Base-by-base conservation (phyloP, 768 basidiomycete genomes). In the Pulveroboletus sp. region DNA sequence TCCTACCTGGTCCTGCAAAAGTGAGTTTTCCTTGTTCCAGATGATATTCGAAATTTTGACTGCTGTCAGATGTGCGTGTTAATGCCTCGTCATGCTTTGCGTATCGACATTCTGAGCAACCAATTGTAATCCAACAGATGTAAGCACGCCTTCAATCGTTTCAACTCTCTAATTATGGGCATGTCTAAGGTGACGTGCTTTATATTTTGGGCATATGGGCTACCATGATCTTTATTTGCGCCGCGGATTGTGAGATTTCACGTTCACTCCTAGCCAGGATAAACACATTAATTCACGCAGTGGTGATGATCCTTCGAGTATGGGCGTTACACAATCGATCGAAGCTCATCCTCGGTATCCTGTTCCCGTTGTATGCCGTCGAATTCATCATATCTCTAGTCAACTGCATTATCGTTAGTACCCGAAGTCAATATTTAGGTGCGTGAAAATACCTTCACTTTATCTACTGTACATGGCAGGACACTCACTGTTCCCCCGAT, bases 211-310 rank as follows among this genome's bases (percentile, higher is more conserved):
- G 17, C n/a, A 2, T 3, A n/a, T 52, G 42, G 46, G 7, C 43
- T 25, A 13, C 5, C 8, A 8, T 47, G 20, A 11, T 39, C 1
- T 55, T 55, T 25, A 3, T 32, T 19, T 13, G 25, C 13, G 40
- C 51, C 10, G 43, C 51, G 1, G 54, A 55, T 17, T 12, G 53
- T 54, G 19, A 46, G 53, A 6, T 17, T 17, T 21, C 6, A 4
- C 2, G n/a, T 20, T 11, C 3, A 14, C 17, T 27, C 21, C 35
- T 4, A 29, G 6, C 10, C 7, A 4, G 14, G 20, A 3, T 6
- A 29, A 25, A 21, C 6, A 19, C 6, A 38, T 36, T 10, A 13
- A 11, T 16, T 4, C 3, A 17, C 10, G 9, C 25, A 45, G 44
- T 45, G 25, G 24, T 29, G 9, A 45, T 45, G 44, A 29, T 45